A percentile compares a stretch with the other conserved stretches of the same genome.
phyloP scores from a whole-genome alignment of 2,329 filamentous ascomycete species.

The Scedosporium minutisporum region DNA sequence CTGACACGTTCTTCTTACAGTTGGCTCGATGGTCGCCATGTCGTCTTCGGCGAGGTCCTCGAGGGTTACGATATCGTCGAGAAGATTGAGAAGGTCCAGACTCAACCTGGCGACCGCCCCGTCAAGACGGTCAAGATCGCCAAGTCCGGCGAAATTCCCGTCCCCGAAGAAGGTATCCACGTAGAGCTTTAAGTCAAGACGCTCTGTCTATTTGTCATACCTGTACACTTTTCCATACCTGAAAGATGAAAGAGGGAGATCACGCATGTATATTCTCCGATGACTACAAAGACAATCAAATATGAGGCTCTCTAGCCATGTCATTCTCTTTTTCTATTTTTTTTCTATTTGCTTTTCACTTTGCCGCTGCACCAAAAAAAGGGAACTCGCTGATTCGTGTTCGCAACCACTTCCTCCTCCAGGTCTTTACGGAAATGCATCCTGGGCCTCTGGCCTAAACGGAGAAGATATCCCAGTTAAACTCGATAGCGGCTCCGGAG shows the following conservation, averaged over 20 bases:
- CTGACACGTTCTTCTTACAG: slow-evolving; percentile 24
- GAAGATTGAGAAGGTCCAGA: slow-evolving; percentile 65
- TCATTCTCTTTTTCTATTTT: background rate
- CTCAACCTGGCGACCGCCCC: slow-evolving; percentile 59
- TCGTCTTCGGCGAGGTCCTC: slow-evolving; percentile 81
- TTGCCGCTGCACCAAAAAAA: background rate
- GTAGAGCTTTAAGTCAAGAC: slow-evolving; percentile 61
- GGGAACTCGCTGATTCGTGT: slow-evolving; percentile 23
- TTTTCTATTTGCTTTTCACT: background rate
- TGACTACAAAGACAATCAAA: slow-evolving; percentile 6
- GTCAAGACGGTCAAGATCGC: slow-evolving; percentile 60
- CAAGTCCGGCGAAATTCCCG: slow-evolving; percentile 76
- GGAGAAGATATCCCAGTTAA: slow-evolving; percentile 20
- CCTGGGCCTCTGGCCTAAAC: slow-evolving; percentile 26
- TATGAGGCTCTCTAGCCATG: slow-evolving; percentile 3
- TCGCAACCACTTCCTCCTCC: slow-evolving; percentile 16
- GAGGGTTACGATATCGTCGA: slow-evolving; percentile 76
- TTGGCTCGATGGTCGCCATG: slow-evolving; percentile 77
- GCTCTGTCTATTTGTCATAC: background rate
- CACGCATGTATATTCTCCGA: slow-evolving; percentile 1
- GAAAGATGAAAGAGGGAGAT: background rate
- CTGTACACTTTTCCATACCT: background rate
- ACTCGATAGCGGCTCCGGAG: slow-evolving; percentile 19
- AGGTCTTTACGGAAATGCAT: slow-evolving; percentile 25
- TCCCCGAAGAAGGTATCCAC: slow-evolving; percentile 87